These are phyloP conservation scores for Candida dajiaensis DNA, from an alignment of 805 yeast genomes.

Conservation along the genomic window DNA sequence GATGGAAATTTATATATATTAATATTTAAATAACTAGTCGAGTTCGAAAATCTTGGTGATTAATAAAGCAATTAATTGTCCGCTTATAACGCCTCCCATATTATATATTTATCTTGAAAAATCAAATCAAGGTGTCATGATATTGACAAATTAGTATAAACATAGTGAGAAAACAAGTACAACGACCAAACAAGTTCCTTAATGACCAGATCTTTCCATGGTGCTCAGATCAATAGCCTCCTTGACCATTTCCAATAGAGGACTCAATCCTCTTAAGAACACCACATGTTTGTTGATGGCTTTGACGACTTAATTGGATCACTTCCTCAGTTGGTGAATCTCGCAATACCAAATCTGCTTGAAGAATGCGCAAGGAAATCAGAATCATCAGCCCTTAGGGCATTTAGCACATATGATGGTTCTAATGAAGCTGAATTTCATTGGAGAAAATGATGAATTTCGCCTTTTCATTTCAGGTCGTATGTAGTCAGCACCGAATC, in stretches of 20 bases:
- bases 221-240: constrained; percentile 93
- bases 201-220: constrained; percentile 98
- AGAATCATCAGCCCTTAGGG: constrained; percentile 98
- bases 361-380: constrained; percentile 97
- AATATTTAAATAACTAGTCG: too few relatives aligned
- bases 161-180: not conserved
- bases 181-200: not conserved
- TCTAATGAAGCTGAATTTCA: constrained; percentile 97
- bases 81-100: too few relatives aligned
- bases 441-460: too few relatives aligned
- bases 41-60: too few relatives aligned
- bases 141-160: too few relatives aligned
- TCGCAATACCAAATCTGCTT: constrained; percentile 93
- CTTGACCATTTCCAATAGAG: constrained; percentile 99
- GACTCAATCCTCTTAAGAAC: constrained; percentile 86
- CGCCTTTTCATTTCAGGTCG: too few relatives aligned
- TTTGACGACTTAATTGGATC: constrained; percentile 83
- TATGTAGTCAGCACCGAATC: too few relatives aligned
- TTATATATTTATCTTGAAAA: too few relatives aligned
- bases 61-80: too few relatives aligned
- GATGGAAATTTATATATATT: too few relatives aligned
- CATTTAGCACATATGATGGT: constrained; percentile 94
- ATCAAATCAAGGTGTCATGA: too few relatives aligned
- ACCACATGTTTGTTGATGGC: constrained; percentile 87
- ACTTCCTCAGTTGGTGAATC: constrained; percentile 98